These are phyloP conservation scores for Narthecium ossifragum DNA, from an alignment of 106 monocot genomes.

Conservation along the genomic window DNA sequence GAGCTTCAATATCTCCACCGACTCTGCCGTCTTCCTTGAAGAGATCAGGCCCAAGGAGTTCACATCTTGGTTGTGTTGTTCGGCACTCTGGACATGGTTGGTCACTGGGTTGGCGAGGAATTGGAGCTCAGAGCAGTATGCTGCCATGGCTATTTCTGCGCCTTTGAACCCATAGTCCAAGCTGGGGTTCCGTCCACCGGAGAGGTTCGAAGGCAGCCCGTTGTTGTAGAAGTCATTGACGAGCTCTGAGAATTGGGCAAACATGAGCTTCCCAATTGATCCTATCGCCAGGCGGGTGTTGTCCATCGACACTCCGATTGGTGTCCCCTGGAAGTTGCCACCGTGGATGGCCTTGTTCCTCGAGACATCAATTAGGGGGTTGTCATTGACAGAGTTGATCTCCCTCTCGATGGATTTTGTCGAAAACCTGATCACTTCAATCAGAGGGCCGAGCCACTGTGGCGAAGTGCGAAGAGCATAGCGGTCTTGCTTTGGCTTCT, in stretches of 20 bases:
- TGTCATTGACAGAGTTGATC: slow-evolving; percentile 98
- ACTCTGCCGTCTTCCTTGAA: slow-evolving; percentile 87
- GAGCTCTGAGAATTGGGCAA: slow-evolving; percentile 92
- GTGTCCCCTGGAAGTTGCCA: slow-evolving; percentile 96
- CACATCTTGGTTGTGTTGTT: slow-evolving; percentile 99
- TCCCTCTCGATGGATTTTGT: slow-evolving; percentile 80
- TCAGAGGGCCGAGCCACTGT: slow-evolving; percentile 78
- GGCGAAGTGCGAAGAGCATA: slow-evolving; percentile 79
- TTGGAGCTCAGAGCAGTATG: slow-evolving; percentile 98
- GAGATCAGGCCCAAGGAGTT: slow-evolving; percentile 97
- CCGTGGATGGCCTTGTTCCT: slow-evolving; percentile 81
- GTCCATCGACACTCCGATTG: slow-evolving; percentile 96
- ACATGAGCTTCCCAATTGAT: slow-evolving; percentile 95
- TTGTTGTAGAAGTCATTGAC: slow-evolving; percentile 98
- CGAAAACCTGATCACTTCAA: slow-evolving; percentile 64
- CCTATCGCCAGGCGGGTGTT: slow-evolving; percentile 79
- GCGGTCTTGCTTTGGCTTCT: slow-evolving; percentile 79
- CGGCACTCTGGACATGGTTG: slow-evolving; percentile 97
- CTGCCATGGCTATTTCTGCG: slow-evolving; percentile 95
- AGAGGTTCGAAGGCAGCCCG: slow-evolving; percentile 80
- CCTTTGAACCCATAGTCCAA: slow-evolving; percentile 98
- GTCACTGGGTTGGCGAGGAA: slow-evolving; percentile 93
- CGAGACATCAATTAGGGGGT: slow-evolving; percentile 91
- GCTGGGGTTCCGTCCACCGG: slow-evolving; percentile 85
- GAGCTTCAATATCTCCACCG: slow-evolving; percentile 86